Base-by-base conservation (phyloP, 2,329 filamentous ascomycete species). In the Xylariales sp. region DNA sequence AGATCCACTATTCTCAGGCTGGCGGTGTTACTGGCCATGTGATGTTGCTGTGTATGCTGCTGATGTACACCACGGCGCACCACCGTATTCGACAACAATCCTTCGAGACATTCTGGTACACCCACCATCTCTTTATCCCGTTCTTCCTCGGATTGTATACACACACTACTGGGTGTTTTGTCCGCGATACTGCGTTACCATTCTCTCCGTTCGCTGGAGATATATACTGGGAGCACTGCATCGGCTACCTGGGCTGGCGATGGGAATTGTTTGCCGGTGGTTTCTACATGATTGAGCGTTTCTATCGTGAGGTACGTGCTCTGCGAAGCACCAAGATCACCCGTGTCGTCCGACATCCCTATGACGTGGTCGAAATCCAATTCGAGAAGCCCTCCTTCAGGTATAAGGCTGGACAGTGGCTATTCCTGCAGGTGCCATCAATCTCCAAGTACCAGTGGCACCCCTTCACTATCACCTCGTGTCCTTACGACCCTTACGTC, bases 71-170 rank as follows among this genome's bases (percentile, higher is more conserved):
- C 2, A 96, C 90, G 1, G 85, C 93, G 3, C 93, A 98, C 58
- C 77, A 85, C 53, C 85, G 88, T 49, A 97, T 98, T 48, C 85
- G 93, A 38, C 91, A 97, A 60, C 93, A 98, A 60, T 95, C 88
- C 0, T 98, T 90, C 57, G 93, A 98, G 67, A 94, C 91, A 0
- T 98, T 98, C 61, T 98, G 93, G 93, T 98, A 98, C 66, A 95
- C 89, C 1, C 93, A 98, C 64, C 93, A 98, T 55, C 77, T 98
- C n/a, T 97, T 97, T 56, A 85, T 98, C 43, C 91, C 93, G 2
- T 98, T 98, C 63, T 67, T 97, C 55, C 74, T 98, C 30, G 91
- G 79, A 31, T 81, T 98, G 50, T 98, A 97, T 65, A 97, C 91
- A 11, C 93, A 98, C 62, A 91, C 93, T 2, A 88, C 87, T 6